Evolutionary conservation across 1,284 basidiomycete species (phyloP), one percentile per base, ranked within the genome.

Genomic region (Serendipita sp.): DNA sequence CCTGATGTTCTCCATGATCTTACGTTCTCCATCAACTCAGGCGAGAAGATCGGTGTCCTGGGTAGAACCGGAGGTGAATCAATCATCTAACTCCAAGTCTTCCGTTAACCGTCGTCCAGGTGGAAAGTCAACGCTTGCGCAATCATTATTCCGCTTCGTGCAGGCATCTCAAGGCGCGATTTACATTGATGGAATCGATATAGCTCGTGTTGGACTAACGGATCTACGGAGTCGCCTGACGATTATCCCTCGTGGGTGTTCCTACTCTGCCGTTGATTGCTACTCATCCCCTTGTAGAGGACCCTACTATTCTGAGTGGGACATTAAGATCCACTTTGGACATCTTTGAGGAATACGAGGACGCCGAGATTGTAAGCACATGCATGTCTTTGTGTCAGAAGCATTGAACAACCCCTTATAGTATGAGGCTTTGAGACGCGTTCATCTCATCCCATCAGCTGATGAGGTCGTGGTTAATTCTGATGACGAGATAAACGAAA

Each of bases 101-200:
- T 29, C 34, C 4, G 32, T 32, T 86, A 83, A 6, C 50, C 22
- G 1, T 43, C 22, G 15, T 62, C 34, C 32, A 44, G 42, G 69
- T 29, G 91, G 91, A 55, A 93, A 94, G 75, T 89, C 85, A 63
- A 96, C 93, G 0, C 80, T 97, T 15, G 93, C 93, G 0, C 77
- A 96, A 30, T 90, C 88, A 22, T 93, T 97, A 78, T 97, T 98
- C 85, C 84, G 96, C 61, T 95, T 96, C 70, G 91, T 95, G 26
- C 93, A 96, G 69, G 87, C 93, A 0, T 84, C 84, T 0, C 80
- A 85, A 69, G 93, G 93, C 1, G 76, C 77, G 3, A 97, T 99
- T 64, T 63, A 85, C 22, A 82, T 99, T 60, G 95, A 98, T 73
- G 90, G 81, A n/a, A 68, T 94, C 29, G 90, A 96, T 68, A 93